These are phyloP conservation scores for Oidiodendron maius DNA, from an alignment of 495 filamentous ascomycete genomes.

Conservation along the genomic window DNA sequence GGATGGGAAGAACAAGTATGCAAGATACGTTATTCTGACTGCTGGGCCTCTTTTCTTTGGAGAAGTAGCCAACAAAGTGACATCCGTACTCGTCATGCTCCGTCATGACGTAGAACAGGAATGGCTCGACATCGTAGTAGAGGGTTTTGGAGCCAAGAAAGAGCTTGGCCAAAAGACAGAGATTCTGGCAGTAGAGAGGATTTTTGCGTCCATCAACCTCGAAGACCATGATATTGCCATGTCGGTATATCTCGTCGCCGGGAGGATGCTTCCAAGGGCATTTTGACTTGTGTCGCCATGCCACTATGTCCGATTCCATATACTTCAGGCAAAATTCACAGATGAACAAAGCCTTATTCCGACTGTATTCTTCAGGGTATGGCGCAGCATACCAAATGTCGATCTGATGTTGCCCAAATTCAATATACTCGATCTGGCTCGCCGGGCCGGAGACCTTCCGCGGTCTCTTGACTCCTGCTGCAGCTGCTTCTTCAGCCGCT, in stretches of 20 bases:
- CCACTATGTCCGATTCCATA: conserved; percentile 97
- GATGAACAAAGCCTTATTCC: conserved; percentile 91
- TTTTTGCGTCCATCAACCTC: conserved; percentile 97
- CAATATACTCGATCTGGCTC: conserved; percentile 97
- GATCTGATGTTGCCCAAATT: conserved; percentile 94
- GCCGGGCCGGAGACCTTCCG: conserved; percentile 76
- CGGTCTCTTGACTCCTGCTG: conserved; percentile 41
- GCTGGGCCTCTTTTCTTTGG: conserved; percentile 95
- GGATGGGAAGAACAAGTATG: conserved; percentile 91
- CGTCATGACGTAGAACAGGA: conserved; percentile 97
- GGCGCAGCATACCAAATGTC: conserved; percentile 99
- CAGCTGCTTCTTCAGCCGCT: conserved; percentile 40
- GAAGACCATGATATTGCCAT: conserved; percentile 88
- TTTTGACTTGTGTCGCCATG: conserved; percentile 96
- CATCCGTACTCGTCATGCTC: conserved; percentile 90
- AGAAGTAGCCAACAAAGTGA: conserved; percentile 98
- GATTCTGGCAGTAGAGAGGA: conserved; percentile 94
- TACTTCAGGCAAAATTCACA: conserved; percentile 99
- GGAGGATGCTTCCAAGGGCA: conserved; percentile 94
- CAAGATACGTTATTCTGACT: conserved; percentile 96
- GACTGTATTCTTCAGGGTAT: conserved; percentile 96
- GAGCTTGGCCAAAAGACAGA: conserved; percentile 91
- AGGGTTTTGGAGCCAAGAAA: conserved; percentile 96
- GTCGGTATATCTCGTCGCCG: conserved; percentile 96
- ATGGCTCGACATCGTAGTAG: conserved; percentile 98